A percentile compares a stretch with the other conserved stretches of the same genome.
These are phyloP conservation scores for Leccinum olivaceopallidum DNA, from an alignment of 768 basidiomycete species.

Conservation along the genomic window DNA sequence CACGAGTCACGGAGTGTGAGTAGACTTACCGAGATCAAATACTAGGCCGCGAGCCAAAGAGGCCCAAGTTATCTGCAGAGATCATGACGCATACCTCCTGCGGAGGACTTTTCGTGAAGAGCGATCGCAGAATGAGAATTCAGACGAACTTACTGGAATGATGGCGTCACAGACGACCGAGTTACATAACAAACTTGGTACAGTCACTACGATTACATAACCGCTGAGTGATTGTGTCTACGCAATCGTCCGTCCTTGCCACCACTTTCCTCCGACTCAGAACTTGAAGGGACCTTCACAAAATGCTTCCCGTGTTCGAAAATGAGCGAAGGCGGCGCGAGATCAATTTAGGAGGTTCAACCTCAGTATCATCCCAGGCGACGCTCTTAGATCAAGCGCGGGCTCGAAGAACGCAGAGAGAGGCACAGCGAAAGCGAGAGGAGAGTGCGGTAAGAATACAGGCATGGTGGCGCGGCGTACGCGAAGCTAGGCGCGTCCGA, in stretches of 20 bases:
- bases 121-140: slow-evolving; percentile 16
- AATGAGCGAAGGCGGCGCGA: slow-evolving; percentile 53
- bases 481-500: slow-evolving; percentile 42
- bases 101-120: slow-evolving; percentile 20
- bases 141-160: slow-evolving; percentile 16
- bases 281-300: neutral
- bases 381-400: slow-evolving; percentile 65
- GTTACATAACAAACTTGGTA: neutral
- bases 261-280: neutral
- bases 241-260: neutral
- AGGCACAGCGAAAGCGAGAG: slow-evolving; percentile 51
- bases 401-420: slow-evolving; percentile 57
- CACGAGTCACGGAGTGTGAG: neutral
- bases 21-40: slow-evolving; percentile 16
- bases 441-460: slow-evolving; percentile 66
- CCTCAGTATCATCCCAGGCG: slow-evolving; percentile 48
- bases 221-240: neutral
- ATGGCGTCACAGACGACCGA: slow-evolving; percentile 24
- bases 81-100: slow-evolving; percentile 19
- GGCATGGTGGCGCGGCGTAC: slow-evolving; percentile 64
- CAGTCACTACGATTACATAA: slow-evolving; percentile 12
- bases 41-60: slow-evolving; percentile 23
- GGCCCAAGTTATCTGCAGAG: slow-evolving; percentile 9
- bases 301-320: slow-evolving; percentile 48
- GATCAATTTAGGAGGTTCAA: slow-evolving; percentile 77